These are phyloP conservation scores for Wickerhamomyces silvicola DNA, from an alignment of 805 yeast genomes.

Conservation along the genomic window DNA sequence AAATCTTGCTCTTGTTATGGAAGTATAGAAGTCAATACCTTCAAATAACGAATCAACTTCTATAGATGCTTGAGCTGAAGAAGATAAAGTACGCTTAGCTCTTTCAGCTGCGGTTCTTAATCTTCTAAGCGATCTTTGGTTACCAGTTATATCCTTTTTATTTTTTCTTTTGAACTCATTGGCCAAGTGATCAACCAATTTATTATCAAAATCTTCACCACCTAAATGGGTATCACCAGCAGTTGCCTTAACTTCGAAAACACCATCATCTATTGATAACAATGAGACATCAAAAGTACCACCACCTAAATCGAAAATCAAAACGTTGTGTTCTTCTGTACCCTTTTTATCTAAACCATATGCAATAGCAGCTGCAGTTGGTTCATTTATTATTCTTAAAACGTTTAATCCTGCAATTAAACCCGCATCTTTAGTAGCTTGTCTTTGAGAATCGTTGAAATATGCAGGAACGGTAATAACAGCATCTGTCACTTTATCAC, in stretches of 20 bases:
- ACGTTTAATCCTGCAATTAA: slow-evolving; percentile 93
- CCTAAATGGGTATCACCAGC: slow-evolving; percentile 82
- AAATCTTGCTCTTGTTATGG: slow-evolving; percentile 97
- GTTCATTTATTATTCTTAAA: slow-evolving; percentile 91
- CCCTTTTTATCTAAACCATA: slow-evolving; percentile 76
- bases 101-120: slow-evolving; percentile 98
- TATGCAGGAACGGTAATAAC: slow-evolving; percentile 96
- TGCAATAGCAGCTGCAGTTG: slow-evolving; percentile 98
- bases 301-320: slow-evolving; percentile 96
- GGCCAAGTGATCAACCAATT: slow-evolving; percentile 89
- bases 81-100: slow-evolving; percentile 97
- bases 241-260: slow-evolving; percentile 95
- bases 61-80: slow-evolving; percentile 93
- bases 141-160: slow-evolving; percentile 86
- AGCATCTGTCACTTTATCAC: slow-evolving; percentile 77
- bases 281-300: slow-evolving; percentile 98
- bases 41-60: slow-evolving; percentile 95
- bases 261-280: slow-evolving; percentile 90
- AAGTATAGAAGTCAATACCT: slow-evolving; percentile 97
- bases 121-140: slow-evolving; percentile 98
- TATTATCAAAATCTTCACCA: slow-evolving; percentile 98
- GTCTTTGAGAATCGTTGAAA: slow-evolving; percentile 97
- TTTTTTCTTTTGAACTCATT: slow-evolving; percentile 96
- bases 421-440: slow-evolving; percentile 98
- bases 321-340: slow-evolving; percentile 76